A percentile compares a stretch with the other conserved stretches of the same genome.
phyloP scores from a whole-genome alignment of 164 flowering plant species.

The Vitis amurensis region DNA sequence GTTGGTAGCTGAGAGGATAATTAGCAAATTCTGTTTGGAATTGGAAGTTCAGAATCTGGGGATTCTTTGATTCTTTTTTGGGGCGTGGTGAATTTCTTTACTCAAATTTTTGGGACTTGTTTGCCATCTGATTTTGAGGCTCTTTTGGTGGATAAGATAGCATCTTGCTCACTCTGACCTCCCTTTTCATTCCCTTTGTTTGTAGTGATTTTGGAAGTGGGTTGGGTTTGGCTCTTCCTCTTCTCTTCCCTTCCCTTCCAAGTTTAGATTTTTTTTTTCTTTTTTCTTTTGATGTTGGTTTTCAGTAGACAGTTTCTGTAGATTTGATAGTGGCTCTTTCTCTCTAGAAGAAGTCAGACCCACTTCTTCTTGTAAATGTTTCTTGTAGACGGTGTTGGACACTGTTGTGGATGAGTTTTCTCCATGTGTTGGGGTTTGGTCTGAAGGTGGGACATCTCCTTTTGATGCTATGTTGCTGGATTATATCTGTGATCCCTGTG shows the following conservation, averaged over 20 bases:
- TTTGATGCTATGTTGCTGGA: conserved; percentile 63
- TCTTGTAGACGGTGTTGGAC: conserved; percentile 14
- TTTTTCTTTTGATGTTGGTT: conserved; percentile 17
- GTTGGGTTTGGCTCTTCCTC: not conserved
- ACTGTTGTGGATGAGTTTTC: conserved; percentile 49
- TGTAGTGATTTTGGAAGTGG: conserved; percentile 8
- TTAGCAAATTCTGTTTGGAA: conserved; percentile 12
- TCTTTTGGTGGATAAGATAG: conserved; percentile 30
- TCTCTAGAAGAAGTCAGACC: conserved; percentile 21
- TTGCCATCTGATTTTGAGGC: conserved; percentile 17
- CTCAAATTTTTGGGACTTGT: conserved; percentile 7
- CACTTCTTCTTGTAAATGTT: conserved; percentile 25
- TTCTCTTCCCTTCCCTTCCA: conserved; percentile 6
- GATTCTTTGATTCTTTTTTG: conserved; percentile 26
- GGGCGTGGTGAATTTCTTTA: conserved; percentile 12
- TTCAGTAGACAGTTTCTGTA: conserved; percentile 19
- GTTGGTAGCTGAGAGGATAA: conserved; percentile 17
- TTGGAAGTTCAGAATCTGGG: conserved; percentile 24
- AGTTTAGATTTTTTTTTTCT: conserved; percentile 10
- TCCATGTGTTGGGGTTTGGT: conserved; percentile 57
- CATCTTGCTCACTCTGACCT: conserved; percentile 13
- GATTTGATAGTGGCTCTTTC: conserved; percentile 24
- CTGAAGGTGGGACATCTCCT: conserved; percentile 60
- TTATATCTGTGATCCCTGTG: conserved; percentile 55
- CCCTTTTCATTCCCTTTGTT: not conserved